phyloP scores from a whole-genome alignment of 345 rosid genomes.

The thale cress (Arabidopsis thaliana) region DNA sequence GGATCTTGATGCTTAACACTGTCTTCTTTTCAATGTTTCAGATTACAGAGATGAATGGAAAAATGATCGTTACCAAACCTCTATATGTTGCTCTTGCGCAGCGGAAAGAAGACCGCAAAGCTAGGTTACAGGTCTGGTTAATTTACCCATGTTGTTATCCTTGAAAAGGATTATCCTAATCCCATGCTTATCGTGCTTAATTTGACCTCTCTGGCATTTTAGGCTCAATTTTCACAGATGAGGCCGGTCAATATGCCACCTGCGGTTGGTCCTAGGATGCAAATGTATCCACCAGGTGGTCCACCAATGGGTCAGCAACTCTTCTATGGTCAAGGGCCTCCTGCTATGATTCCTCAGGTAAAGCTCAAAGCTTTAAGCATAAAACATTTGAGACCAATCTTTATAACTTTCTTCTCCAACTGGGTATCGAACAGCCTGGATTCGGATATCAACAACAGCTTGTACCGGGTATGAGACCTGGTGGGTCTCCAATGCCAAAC shows the following conservation, averaged over 20 bases:
- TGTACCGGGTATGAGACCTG: conserved; percentile 93
- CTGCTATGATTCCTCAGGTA: conserved; percentile 93
- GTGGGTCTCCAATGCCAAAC: conserved; percentile 77
- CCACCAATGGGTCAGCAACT: conserved; percentile 63
- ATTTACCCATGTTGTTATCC: neutral
- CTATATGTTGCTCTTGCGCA: conserved; percentile 96
- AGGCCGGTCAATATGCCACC: conserved; percentile 80
- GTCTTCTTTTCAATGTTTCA: conserved; percentile 22
- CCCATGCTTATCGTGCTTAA: neutral
- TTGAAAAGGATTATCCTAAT: neutral
- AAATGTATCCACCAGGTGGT: conserved; percentile 84
- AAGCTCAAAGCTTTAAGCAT: neutral
- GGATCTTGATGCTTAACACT: neutral
- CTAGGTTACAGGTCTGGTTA: conserved; percentile 81
- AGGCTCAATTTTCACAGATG: conserved; percentile 97
- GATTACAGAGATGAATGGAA: conserved; percentile 83
- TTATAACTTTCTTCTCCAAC: conserved; percentile 25
- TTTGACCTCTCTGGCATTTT: conserved; percentile 6
- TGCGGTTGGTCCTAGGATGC: conserved; percentile 81
- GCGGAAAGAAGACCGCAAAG: conserved; percentile 90
- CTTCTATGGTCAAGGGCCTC: conserved; percentile 93
- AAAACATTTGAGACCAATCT: conserved; percentile 20
- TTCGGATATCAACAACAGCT: conserved; percentile 97
- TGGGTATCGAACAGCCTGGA: conserved; percentile 64
- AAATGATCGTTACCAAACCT: conserved; percentile 85